Percentiles rank a stretch among this genome's conserved stretches.
These are phyloP conservation scores for Sclerotinia nivalis DNA, from an alignment of 2,329 filamentous ascomycete species.

Conservation along the genomic window DNA sequence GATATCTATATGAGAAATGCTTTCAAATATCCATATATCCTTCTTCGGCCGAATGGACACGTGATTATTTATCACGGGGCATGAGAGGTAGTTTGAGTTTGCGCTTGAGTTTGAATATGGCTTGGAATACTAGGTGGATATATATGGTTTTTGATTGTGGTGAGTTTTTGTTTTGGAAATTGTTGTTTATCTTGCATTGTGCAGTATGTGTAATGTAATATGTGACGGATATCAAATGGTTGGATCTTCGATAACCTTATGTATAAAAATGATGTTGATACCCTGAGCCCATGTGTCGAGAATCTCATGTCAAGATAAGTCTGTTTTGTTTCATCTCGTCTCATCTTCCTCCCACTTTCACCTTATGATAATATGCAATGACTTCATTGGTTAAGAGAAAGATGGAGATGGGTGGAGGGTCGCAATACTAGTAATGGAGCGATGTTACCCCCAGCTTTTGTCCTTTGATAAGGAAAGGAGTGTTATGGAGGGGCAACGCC, in stretches of 20 bases:
- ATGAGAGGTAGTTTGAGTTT: neutral
- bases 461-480: neutral
- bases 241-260: too few relatives aligned
- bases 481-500: neutral
- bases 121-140: too few relatives aligned
- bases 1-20: too few relatives aligned
- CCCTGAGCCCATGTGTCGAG: neutral
- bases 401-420: slow-evolving; percentile 4
- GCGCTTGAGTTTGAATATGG: too few relatives aligned
- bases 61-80: neutral
- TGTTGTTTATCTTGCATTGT: too few relatives aligned
- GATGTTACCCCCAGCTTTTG: slow-evolving; percentile 7
- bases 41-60: neutral
- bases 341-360: neutral
- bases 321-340: slow-evolving; percentile 3
- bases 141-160: too few relatives aligned
- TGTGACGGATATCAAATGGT: too few relatives aligned
- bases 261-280: too few relatives aligned
- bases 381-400: neutral
- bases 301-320: neutral
- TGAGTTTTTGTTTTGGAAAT: too few relatives aligned
- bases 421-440: neutral
- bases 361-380: neutral
- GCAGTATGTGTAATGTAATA: too few relatives aligned
- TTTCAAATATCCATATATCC: too few relatives aligned